A percentile compares a stretch with the other conserved stretches of the same genome.
Conservation (phyloP, 306 rosid genomes). For the Lupinus albus region DNA sequence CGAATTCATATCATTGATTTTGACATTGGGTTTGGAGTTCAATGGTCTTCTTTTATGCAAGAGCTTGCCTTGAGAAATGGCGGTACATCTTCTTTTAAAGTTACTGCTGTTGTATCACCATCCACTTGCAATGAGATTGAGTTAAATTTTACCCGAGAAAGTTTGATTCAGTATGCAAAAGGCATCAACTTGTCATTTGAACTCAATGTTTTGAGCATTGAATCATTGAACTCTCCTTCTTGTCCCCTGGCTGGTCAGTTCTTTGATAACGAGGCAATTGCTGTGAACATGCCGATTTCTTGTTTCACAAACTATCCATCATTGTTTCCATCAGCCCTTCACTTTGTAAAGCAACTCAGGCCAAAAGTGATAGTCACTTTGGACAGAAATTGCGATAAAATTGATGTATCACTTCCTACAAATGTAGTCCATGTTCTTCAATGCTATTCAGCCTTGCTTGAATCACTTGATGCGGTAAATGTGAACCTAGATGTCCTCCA, state of each 20-base stretch:
- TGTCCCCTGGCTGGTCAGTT: constrained; percentile 55
- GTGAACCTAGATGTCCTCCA: constrained; percentile 67
- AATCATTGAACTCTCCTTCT: constrained; percentile 58
- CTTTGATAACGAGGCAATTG: constrained; percentile 63
- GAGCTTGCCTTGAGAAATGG: constrained; percentile 70
- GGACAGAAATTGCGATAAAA: constrained; percentile 64
- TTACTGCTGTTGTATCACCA: constrained; percentile 75
- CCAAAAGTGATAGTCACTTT: constrained; percentile 74
- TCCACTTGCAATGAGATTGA: constrained; percentile 65
- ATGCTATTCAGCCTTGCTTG: constrained; percentile 67
- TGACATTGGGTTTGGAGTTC: constrained; percentile 89
- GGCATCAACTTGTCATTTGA: constrained; percentile 70
- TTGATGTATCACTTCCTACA: constrained; percentile 61
- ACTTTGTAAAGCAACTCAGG: constrained; percentile 69
- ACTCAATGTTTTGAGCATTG: constrained; percentile 60
- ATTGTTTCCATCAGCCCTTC: constrained; percentile 59
- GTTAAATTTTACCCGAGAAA: constrained; percentile 71
- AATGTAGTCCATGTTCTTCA: constrained; percentile 63
- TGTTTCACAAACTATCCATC: constrained; percentile 54
- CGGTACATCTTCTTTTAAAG: constrained; percentile 59
- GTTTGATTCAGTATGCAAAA: constrained; percentile 62
- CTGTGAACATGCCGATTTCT: constrained; percentile 70
- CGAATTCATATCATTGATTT: constrained; percentile 79
- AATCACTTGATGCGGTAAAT: constrained; percentile 82
- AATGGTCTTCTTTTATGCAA: constrained; percentile 93